phyloP scores from a whole-genome alignment of 148 eudicot genomes.

The Arctostaphylos glauca region DNA sequence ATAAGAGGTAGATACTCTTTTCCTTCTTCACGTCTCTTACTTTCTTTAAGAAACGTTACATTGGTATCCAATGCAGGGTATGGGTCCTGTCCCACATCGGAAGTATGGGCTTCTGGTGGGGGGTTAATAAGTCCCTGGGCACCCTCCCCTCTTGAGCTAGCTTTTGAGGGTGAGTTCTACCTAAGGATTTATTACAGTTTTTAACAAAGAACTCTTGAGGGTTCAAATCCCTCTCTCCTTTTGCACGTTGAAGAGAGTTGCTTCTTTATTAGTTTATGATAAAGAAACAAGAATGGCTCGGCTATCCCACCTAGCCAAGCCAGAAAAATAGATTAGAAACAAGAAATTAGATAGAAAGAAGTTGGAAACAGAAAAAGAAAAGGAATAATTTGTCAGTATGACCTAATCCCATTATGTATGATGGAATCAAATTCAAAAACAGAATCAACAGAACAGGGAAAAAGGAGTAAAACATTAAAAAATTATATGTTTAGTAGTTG shows the following conservation, averaged over 20 bases:
- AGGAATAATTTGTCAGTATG: background rate
- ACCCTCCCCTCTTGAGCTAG: too few relatives aligned
- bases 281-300: background rate
- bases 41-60: too few relatives aligned
- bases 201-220: background rate
- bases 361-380: background rate
- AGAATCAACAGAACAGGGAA: background rate
- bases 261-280: background rate
- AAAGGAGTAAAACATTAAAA: background rate
- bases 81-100: too few relatives aligned
- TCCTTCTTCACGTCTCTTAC: too few relatives aligned
- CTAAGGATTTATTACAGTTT: too few relatives aligned
- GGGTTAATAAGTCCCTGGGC: too few relatives aligned
- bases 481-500: background rate
- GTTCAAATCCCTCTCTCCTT: background rate
- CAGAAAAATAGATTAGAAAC: too few relatives aligned
- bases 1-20: too few relatives aligned
- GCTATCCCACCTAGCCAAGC: background rate
- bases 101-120: too few relatives aligned
- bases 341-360: background rate
- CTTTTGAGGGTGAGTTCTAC: too few relatives aligned
- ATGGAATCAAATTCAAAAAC: background rate
- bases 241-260: background rate
- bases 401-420: background rate
- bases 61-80: too few relatives aligned